These are phyloP conservation scores for Fraxinus albicans DNA, from an alignment of 305 asterid genomes.

Conservation along the genomic window DNA sequence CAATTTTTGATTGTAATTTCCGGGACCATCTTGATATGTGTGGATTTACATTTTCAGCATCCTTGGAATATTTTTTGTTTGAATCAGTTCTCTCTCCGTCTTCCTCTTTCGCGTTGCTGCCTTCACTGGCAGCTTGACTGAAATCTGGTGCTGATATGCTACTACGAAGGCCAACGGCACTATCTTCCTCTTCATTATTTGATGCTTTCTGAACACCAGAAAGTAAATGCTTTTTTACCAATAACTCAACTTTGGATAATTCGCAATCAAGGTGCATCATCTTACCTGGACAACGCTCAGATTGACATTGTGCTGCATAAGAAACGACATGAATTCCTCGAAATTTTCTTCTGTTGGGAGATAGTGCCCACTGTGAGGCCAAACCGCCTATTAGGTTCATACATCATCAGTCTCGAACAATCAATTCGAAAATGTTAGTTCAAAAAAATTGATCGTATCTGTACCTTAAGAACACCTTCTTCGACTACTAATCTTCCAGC, in stretches of 20 bases:
- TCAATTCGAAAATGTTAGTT: background rate
- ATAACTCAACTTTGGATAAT: background rate
- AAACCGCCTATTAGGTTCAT: conserved; percentile 56
- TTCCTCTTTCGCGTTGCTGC: conserved; percentile 13
- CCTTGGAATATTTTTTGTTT: conserved; percentile 32
- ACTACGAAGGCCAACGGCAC: conserved; percentile 28
- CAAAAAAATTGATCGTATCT: background rate
- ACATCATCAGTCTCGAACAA: background rate
- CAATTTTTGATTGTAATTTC: conserved; percentile 48
- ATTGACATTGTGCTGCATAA: conserved; percentile 53
- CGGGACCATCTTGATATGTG: conserved; percentile 48
- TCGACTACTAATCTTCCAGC: conserved; percentile 83
- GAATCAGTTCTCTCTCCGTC: conserved; percentile 19
- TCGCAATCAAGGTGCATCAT: background rate
- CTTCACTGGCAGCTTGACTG: conserved; percentile 13
- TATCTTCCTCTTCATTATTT: conserved; percentile 35
- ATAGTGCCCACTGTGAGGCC: conserved; percentile 97
- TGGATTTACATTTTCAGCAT: conserved; percentile 30
- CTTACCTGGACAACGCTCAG: conserved; percentile 60
- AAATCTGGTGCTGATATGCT: conserved; percentile 55
- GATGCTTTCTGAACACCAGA: conserved; percentile 53
- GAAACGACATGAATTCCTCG: conserved; percentile 68
- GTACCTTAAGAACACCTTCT: conserved; percentile 74
- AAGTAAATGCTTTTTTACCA: background rate
- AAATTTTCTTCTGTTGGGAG: conserved; percentile 94